Evolutionary conservation across 495 filamentous ascomycete species (phyloP).

Genomic region (Trichoderma asperelloides): DNA sequence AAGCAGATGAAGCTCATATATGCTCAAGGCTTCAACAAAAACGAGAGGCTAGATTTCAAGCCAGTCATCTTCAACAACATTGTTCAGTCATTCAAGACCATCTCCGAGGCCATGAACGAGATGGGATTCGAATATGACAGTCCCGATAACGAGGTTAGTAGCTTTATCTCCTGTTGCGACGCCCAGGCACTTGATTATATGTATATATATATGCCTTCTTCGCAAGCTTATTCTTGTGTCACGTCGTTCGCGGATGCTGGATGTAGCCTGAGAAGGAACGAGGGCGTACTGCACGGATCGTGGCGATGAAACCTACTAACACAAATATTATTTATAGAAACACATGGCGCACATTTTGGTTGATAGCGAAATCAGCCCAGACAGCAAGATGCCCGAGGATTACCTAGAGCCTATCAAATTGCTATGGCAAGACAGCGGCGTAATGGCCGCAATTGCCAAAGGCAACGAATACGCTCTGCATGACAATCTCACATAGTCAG

Average conservation of each 20-base stretch:
- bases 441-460: constrained; percentile 76
- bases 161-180: neutral
- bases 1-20: constrained; percentile 99
- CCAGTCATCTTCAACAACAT: constrained; percentile 93
- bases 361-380: constrained; percentile 67
- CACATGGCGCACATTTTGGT: constrained; percentile 44
- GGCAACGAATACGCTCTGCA: constrained; percentile 96
- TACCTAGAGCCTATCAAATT: constrained; percentile 69
- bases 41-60: constrained; percentile 86
- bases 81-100: constrained; percentile 77
- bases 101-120: constrained; percentile 89
- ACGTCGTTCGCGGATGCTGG: neutral
- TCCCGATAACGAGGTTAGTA: constrained; percentile 67
- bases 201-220: neutral
- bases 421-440: constrained; percentile 76
- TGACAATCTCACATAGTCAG: constrained; percentile 91
- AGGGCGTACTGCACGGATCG: neutral
- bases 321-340: constrained; percentile 27
- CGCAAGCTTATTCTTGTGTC: neutral
- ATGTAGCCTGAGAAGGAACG: neutral
- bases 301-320: neutral
- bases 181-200: neutral
- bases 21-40: constrained; percentile 81
- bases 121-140: constrained; percentile 68
- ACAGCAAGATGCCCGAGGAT: constrained; percentile 62